Evolutionary conservation across 2,329 filamentous ascomycete genomes (phyloP).

Genomic region (Magnaporthales sp.): DNA sequence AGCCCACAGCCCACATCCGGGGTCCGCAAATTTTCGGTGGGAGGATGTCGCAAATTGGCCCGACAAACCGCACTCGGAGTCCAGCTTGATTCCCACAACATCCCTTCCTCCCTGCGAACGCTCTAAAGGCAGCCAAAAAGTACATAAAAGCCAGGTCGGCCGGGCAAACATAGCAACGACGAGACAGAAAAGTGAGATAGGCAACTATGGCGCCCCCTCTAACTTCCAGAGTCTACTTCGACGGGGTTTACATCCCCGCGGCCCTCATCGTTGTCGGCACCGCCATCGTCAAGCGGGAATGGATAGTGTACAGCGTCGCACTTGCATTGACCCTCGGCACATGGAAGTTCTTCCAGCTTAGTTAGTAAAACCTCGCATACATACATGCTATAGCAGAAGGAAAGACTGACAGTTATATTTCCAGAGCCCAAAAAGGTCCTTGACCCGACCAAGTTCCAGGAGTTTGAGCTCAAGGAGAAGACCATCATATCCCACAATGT

Average conservation of each 20-base stretch:
- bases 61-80: not conserved
- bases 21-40: not conserved
- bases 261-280: slow-evolving; percentile 68
- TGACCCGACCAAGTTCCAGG: slow-evolving; percentile 69
- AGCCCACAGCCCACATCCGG: not conserved
- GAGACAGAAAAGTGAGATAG: not conserved
- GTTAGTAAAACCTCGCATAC: slow-evolving; percentile 40
- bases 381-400: not conserved
- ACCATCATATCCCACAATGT: slow-evolving; percentile 96
- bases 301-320: slow-evolving; percentile 60
- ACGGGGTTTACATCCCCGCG: slow-evolving; percentile 79
- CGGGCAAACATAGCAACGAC: not conserved
- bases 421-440: slow-evolving; percentile 72
- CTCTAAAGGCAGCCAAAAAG: not conserved
- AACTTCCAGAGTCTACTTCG: slow-evolving; percentile 55
- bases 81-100: not conserved
- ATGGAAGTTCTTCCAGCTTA: slow-evolving; percentile 62
- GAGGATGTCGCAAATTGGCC: not conserved
- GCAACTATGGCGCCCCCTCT: slow-evolving; percentile 31
- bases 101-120: not conserved
- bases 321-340: slow-evolving; percentile 58
- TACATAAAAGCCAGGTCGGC: not conserved
- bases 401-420: not conserved
- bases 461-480: slow-evolving; percentile 91
- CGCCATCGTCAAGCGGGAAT: slow-evolving; percentile 71